These are phyloP conservation scores for Talaromyces sp. DNA, from an alignment of 2,329 filamentous ascomycete species.

Conservation along the genomic window DNA sequence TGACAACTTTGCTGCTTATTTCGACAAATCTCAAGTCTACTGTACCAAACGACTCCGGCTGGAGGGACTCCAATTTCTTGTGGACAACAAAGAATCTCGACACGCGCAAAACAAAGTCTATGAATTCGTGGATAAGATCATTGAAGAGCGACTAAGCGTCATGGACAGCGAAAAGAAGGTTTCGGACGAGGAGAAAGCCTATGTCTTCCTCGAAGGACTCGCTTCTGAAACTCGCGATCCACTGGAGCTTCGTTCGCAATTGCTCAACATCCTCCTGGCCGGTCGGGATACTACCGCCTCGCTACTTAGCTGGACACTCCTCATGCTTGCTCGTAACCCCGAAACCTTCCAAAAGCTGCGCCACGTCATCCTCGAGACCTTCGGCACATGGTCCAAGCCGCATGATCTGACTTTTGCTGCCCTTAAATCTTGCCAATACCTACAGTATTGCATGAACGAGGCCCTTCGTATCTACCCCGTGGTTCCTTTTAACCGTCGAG, in stretches of 20 bases:
- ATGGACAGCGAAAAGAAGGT: conserved; percentile 31
- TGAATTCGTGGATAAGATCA: conserved; percentile 50
- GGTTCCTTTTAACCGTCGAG: conserved; percentile 50
- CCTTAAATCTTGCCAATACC: conserved; percentile 45
- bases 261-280: conserved; percentile 56
- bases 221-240: conserved; percentile 51
- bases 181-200: conserved; percentile 36
- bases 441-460: conserved; percentile 43
- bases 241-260: conserved; percentile 51
- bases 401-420: conserved; percentile 46
- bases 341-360: conserved; percentile 40
- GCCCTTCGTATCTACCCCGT: conserved; percentile 50
- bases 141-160: conserved; percentile 42
- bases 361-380: conserved; percentile 35
- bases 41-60: conserved; percentile 29
- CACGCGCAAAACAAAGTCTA: conserved; percentile 41
- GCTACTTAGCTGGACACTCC: conserved; percentile 49
- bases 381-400: conserved; percentile 44
- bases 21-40: conserved; percentile 39
- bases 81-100: conserved; percentile 35
- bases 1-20: conserved; percentile 42
- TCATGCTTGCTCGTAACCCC: conserved; percentile 46
- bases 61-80: conserved; percentile 30
- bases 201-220: conserved; percentile 55
- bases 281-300: conserved; percentile 58